Evolutionary conservation across 495 filamentous ascomycete genomes (phyloP).

Genomic region (Immersiella caudata): DNA sequence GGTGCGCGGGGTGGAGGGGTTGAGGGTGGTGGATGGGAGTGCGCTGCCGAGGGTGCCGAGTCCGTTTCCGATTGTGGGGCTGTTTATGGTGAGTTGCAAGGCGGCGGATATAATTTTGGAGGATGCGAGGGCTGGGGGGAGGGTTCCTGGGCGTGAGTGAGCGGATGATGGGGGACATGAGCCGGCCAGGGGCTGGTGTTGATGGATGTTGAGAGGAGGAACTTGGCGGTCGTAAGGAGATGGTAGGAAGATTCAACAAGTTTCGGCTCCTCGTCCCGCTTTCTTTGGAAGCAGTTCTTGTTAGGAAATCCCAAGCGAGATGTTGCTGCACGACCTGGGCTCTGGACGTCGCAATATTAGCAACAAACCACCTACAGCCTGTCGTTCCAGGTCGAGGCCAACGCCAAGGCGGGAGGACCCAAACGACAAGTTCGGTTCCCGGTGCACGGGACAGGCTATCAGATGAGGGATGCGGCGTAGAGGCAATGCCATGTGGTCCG

Average conservation of each 20-base stretch:
- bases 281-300: too few relatives aligned
- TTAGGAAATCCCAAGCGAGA: too few relatives aligned
- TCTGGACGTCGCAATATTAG: too few relatives aligned
- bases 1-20: neutral
- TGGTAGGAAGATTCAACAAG: too few relatives aligned
- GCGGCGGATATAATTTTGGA: constrained; percentile 7
- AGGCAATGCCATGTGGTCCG: constrained; percentile 1
- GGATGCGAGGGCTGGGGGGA: neutral
- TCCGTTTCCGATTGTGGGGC: constrained; percentile 10
- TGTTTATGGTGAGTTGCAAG: constrained; percentile 2
- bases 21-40: constrained; percentile 11
- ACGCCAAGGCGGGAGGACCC: neutral
- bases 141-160: neutral
- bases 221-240: too few relatives aligned
- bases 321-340: too few relatives aligned
- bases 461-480: constrained; percentile 7
- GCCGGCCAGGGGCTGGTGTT: too few relatives aligned
- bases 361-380: too few relatives aligned
- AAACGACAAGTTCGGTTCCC: constrained; percentile 2
- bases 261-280: too few relatives aligned
- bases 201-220: too few relatives aligned
- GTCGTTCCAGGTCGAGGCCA: too few relatives aligned
- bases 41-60: constrained; percentile 10
- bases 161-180: neutral
- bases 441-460: neutral